These are phyloP conservation scores for Boletellus dicymbophilus DNA, from an alignment of 1,284 basidiomycete genomes.

Conservation along the genomic window DNA sequence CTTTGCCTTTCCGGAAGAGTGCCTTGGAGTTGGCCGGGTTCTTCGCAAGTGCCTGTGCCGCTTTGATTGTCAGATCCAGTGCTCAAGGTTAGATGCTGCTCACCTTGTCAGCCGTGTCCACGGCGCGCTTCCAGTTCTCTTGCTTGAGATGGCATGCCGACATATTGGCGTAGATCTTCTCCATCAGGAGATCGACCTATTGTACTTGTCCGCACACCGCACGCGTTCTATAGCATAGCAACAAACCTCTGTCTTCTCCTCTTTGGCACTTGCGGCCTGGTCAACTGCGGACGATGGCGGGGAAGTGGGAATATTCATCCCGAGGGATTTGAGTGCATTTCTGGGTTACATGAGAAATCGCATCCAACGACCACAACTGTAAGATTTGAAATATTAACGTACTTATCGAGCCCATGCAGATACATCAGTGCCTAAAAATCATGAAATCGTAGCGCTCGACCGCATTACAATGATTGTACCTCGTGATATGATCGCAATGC, in stretches of 20 bases:
- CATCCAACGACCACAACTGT: too few species aligned
- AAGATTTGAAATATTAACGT: too few species aligned
- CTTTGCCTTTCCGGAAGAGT: constrained; percentile 79
- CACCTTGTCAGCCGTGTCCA: constrained; percentile 77
- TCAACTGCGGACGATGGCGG: constrained; percentile 30
- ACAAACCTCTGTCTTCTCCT: constrained; percentile 55
- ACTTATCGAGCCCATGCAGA: constrained; percentile 75
- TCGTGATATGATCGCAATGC: constrained; percentile 67
- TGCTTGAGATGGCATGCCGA: constrained; percentile 77
- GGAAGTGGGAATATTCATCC: constrained; percentile 33
- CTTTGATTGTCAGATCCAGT: background rate
- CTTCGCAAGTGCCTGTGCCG: constrained; percentile 61
- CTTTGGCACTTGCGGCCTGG: constrained; percentile 40
- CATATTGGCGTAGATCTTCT: constrained; percentile 83
- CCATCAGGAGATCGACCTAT: constrained; percentile 71
- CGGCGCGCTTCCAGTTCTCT: constrained; percentile 71
- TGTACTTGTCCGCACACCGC: background rate
- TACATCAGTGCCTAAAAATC: constrained; percentile 60
- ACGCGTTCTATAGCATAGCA: background rate
- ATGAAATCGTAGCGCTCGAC: constrained; percentile 7
- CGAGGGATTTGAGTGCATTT: constrained; percentile 52
- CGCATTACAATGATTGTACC: constrained; percentile 37
- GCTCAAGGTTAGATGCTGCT: background rate
- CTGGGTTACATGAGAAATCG: constrained; percentile 32
- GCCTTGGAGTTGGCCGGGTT: constrained; percentile 77